Base-by-base conservation (phyloP, 2,329 filamentous ascomycete genomes). In the Elsinoe necatrix region DNA sequence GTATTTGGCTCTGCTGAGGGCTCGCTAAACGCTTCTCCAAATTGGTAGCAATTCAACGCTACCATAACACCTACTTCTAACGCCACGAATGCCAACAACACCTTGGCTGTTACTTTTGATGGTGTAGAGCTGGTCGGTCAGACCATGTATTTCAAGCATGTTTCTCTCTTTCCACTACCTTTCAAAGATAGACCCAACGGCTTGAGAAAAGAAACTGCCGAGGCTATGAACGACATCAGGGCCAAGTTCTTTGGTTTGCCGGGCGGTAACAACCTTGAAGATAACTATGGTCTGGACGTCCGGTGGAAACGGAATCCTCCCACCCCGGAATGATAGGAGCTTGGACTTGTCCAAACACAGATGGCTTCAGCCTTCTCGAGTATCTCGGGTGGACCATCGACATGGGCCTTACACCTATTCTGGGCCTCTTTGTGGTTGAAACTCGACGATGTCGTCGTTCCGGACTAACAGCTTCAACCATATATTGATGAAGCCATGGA, bases 331-430 rank as follows among this genome's bases (percentile, higher is more conserved):
- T 71, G 43, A 65, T 63, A 25, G 72, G 73, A 14, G 73, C 78
- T 29, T 85, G 82, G 82, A 68, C 64, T 20, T 84, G 84, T 64
- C 73, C 77, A 35, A 79, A 82, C 61, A 84, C 80, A 0, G 74
- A 83, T 58, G 82, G 80, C 0, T 71, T 85, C 1, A 82, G 82
- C 4, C 70, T 82, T 8, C 64, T 83, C 47, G 82, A 85, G 66
- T 85, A 84, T 61, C 73, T 85, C 4, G 70, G 78, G 58, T 84
- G 81, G 76, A 67, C 66, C 23, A 75, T 82, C 58, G 82, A 86
- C 59, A 75, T 85, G 68, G 68, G 71, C n/a, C 73, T 83, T 61
- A 76, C 78, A 18, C 72, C 68, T 63, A 73, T 85, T 1, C 70
- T 85, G 3, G 81, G 72, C 1, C 76, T 86, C 4, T 85, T 77